Conservation (phyloP, 2,329 filamentous ascomycete genomes). For the Aspergillus sp. region DNA sequence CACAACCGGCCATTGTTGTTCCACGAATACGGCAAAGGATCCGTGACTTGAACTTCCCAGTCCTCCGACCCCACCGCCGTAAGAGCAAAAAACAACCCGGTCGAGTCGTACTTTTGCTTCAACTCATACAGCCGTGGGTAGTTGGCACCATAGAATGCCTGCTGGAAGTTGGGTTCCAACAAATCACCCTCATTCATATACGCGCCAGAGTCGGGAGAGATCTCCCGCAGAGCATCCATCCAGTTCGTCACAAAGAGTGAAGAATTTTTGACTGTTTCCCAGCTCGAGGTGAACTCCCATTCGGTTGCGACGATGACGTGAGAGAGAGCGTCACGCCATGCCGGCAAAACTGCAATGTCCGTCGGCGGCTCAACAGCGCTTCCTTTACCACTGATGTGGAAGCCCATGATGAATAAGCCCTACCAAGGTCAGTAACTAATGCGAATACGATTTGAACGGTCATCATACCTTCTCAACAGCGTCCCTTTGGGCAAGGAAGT, state of each 20-base stretch:
- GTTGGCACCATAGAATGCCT: slow-evolving; percentile 43
- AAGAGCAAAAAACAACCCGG: slow-evolving; percentile 31
- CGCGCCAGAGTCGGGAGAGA: slow-evolving; percentile 28
- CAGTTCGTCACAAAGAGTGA: slow-evolving; percentile 21
- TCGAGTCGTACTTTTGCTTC: slow-evolving; percentile 37
- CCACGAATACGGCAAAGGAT: slow-evolving; percentile 23
- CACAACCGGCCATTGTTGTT: slow-evolving; percentile 26
- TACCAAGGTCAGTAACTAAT: not conserved
- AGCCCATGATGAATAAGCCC: slow-evolving; percentile 26
- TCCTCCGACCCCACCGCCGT: slow-evolving; percentile 27
- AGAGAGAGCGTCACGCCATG: slow-evolving; percentile 46
- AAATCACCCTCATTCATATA: slow-evolving; percentile 45
- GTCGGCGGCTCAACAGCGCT: slow-evolving; percentile 20
- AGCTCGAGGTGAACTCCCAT: slow-evolving; percentile 27
- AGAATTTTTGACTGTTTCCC: slow-evolving; percentile 16
- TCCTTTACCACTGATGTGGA: slow-evolving; percentile 26
- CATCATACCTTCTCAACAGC: slow-evolving; percentile 16
- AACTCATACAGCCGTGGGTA: slow-evolving; percentile 29
- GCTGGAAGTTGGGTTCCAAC: slow-evolving; percentile 43
- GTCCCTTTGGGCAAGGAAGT: slow-evolving; percentile 22
- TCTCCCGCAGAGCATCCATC: slow-evolving; percentile 24
- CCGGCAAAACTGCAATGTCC: slow-evolving; percentile 32
- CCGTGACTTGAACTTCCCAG: slow-evolving; percentile 23
- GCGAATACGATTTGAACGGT: not conserved
- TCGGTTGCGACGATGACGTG: slow-evolving; percentile 36